Base-by-base conservation (phyloP, 2,329 filamentous ascomycete genomes). In the Fusarium albosuccineum region DNA sequence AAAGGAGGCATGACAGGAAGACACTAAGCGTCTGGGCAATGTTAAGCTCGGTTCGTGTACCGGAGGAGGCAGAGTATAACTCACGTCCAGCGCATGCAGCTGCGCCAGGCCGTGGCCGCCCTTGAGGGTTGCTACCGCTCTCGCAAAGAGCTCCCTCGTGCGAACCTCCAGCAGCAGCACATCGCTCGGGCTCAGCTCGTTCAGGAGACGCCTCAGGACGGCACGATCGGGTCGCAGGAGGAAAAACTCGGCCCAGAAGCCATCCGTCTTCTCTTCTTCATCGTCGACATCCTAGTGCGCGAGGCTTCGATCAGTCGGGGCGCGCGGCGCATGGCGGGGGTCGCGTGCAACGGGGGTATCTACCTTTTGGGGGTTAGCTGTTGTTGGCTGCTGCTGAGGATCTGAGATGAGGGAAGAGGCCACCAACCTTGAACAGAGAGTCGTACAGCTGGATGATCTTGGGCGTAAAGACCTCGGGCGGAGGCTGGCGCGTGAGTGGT, bases 231-330 rank as follows among this genome's bases (percentile, higher is more conserved):
- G 94, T 66, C 89, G 90, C 60, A 97, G 85, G 37, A 99, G 86
- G 78, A 99, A 99, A 81, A 99, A 94, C 80, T 97, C 96, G 70
- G 89, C 87, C 96, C 96, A 99, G 81, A 97, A 99, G 42, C 94
- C 95, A 63, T 97, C 93, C 1, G 92, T 87, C 65, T 91, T 91
- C 29, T 94, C 91, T 52, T 83, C 79, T 61, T 89, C 86, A 63
- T 91, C 86, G 59, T 89, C 86, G 56, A 89, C 86, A 67, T 91
- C 88, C 81, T 92, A 67, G 77, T 67, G 55, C 39, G 58, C 27
- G 56, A 52, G 56, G 52, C 7, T 45, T 67, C 64, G 62, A 68
- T 79, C 74, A 78, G 73, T 73, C 68, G 73, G 62, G 70, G 46
- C 22, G 22, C 22, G 22, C 57, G 69, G 60, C 65, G 72, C 54